Evolutionary conservation across 2,329 filamentous ascomycete genomes (phyloP).

Genomic region (Aspergillus thermomutatus): DNA sequence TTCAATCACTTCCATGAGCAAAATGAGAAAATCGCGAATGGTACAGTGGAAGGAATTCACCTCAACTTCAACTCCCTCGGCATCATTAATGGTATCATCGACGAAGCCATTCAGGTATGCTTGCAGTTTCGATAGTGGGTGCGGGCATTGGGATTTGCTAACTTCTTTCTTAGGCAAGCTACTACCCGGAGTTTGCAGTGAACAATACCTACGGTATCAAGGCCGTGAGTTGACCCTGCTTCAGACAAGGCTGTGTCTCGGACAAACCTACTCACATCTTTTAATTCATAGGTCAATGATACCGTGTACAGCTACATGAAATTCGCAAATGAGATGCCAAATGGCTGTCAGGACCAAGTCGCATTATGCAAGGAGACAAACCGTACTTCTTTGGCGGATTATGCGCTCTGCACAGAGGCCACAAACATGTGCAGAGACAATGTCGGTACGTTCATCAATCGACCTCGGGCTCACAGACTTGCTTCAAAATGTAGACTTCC

Average conservation of each 20-base stretch:
- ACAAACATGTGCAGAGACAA: conserved; percentile 54
- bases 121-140: not conserved
- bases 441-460: conserved; percentile 40
- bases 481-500: not conserved
- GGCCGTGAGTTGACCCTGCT: conserved; percentile 20
- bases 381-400: conserved; percentile 51
- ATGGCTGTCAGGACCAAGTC: conserved; percentile 59
- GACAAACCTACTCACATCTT: not conserved
- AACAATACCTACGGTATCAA: conserved; percentile 57
- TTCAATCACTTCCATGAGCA: conserved; percentile 58
- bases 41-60: conserved; percentile 45
- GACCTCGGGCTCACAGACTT: not conserved
- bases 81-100: conserved; percentile 57
- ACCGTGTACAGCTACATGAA: conserved; percentile 59
- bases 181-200: conserved; percentile 52
- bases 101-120: conserved; percentile 47
- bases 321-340: conserved; percentile 60
- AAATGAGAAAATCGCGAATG: conserved; percentile 53
- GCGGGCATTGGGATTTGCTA: not conserved
- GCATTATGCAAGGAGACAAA: conserved; percentile 64
- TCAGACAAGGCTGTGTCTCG: not conserved
- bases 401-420: conserved; percentile 53
- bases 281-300: conserved; percentile 47
- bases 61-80: conserved; percentile 55
- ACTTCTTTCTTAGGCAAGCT: conserved; percentile 24